Evolutionary conservation across 495 filamentous ascomycete genomes (phyloP), one percentile per base, ranked within the genome.

Genomic region (Annulohypoxylon nitens): DNA sequence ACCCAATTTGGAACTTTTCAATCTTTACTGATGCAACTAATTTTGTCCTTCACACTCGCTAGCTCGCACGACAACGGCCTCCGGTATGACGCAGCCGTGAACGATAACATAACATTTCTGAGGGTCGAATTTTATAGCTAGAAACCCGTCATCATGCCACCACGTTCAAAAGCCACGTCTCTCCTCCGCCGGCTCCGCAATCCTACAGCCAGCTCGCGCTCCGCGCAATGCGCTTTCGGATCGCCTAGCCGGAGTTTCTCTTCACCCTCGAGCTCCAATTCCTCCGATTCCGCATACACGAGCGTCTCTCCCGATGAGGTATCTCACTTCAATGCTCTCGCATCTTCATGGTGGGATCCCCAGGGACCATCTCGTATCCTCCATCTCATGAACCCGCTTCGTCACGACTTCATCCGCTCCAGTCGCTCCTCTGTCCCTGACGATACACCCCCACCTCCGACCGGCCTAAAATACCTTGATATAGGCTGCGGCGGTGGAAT

Each of bases 371-470:
- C 94, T 0, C 90, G 95, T 12, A 90, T 97, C 70, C 90, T 99
- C 2, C 97, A 98, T 81, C 90, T 97, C 55, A 98, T 99, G 96
- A 98, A 99, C 84, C 96, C 97, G 9, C 89, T 97, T 47, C 94
- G 96, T 36, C 94, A 98, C 81, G 90, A 93, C 77, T 98, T 98
- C 83, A 96, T 99, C 79, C 81, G 83, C 2, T 79, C 83, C 39
- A 97, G 95, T 74, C 90, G 87, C 67, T 80, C 86, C 72, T 84
- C 84, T 18, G 82, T 83, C 47, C 76, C 80, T 63, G 76, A 81
- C 48, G 39, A 62, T 57, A 54, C 60, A n/a, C 33, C 77, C 36
- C 20, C 61, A 18, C 18, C 71, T 14, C 53, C 72, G 10, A 61
- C 71, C 1, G 72, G 78, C 1, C 80, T 94, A 3, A 82, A 87